Conservation (phyloP, 805 yeast species). For the Candida namnaoensis region DNA sequence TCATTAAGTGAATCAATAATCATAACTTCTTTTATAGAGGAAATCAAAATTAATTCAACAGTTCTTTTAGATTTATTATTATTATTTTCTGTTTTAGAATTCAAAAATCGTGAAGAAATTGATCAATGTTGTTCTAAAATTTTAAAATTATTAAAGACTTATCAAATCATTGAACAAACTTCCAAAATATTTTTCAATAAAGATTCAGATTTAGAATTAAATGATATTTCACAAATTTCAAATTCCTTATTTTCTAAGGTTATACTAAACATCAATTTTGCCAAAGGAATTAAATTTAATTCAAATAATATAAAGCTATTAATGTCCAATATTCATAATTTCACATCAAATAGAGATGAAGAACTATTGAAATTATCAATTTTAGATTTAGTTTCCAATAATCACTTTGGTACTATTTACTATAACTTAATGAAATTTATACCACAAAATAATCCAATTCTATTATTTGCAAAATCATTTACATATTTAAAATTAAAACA, state of each 20-base stretch:
- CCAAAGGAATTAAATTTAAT: not conserved
- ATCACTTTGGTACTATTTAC: slow-evolving; percentile 6
- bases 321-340: slow-evolving; percentile 7
- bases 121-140: slow-evolving; percentile 9
- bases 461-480: slow-evolving; percentile 13
- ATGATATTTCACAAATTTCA: slow-evolving; percentile 5
- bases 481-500: slow-evolving; percentile 15
- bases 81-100: slow-evolving; percentile 26
- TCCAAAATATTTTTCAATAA: slow-evolving; percentile 8
- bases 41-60: slow-evolving; percentile 19
- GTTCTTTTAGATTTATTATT: slow-evolving; percentile 24
- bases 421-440: slow-evolving; percentile 9
- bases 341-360: slow-evolving; percentile 6
- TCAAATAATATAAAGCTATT: not conserved
- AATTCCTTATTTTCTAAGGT: slow-evolving; percentile 7
- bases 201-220: slow-evolving; percentile 9
- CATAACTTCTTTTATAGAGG: slow-evolving; percentile 19
- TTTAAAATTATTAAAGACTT: slow-evolving; percentile 9
- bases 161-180: slow-evolving; percentile 9
- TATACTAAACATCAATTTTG: not conserved
- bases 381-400: slow-evolving; percentile 6
- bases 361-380: slow-evolving; percentile 6
- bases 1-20: slow-evolving; percentile 13
- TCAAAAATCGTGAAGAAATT: slow-evolving; percentile 19
- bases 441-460: slow-evolving; percentile 7